Percentiles rank a stretch among this genome's conserved stretches.
phyloP scores from a whole-genome alignment of 2,329 filamentous ascomycete genomes.

The Ambrosiella beaveri region DNA sequence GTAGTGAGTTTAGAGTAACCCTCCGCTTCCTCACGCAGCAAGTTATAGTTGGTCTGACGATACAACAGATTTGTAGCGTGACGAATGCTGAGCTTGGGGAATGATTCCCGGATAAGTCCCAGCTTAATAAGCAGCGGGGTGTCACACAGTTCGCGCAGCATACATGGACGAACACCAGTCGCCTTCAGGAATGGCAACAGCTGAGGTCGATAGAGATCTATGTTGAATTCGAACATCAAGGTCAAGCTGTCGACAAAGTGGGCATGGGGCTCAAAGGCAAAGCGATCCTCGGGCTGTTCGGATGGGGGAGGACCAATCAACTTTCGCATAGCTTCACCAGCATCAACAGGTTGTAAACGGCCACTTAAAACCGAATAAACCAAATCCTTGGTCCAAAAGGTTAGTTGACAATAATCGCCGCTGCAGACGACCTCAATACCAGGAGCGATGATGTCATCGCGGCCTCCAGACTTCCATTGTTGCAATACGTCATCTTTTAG shows the following conservation, averaged over 20 bases:
- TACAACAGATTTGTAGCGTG: constrained; percentile 89
- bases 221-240: constrained; percentile 57
- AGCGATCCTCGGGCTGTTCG: constrained; percentile 32
- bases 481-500: constrained; percentile 53
- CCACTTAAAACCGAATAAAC: constrained; percentile 57
- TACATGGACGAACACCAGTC: constrained; percentile 50
- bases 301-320: constrained; percentile 45
- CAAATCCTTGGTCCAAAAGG: constrained; percentile 69
- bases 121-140: constrained; percentile 55
- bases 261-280: constrained; percentile 42
- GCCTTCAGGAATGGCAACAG: constrained; percentile 54
- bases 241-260: constrained; percentile 73
- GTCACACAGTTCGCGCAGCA: constrained; percentile 75
- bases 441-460: constrained; percentile 47
- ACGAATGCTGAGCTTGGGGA: constrained; percentile 65
- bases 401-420: constrained; percentile 51
- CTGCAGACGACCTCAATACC: constrained; percentile 47
- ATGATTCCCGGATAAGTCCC: constrained; percentile 70
- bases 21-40: constrained; percentile 87
- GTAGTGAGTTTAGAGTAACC: constrained; percentile 93
- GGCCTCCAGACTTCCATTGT: constrained; percentile 51
- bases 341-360: constrained; percentile 47
- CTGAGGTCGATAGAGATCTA: constrained; percentile 27
- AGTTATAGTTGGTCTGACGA: constrained; percentile 89
- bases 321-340: constrained; percentile 55